phyloP scores from a whole-genome alignment of 495 filamentous ascomycete species.

The Penicillium odoratum region DNA sequence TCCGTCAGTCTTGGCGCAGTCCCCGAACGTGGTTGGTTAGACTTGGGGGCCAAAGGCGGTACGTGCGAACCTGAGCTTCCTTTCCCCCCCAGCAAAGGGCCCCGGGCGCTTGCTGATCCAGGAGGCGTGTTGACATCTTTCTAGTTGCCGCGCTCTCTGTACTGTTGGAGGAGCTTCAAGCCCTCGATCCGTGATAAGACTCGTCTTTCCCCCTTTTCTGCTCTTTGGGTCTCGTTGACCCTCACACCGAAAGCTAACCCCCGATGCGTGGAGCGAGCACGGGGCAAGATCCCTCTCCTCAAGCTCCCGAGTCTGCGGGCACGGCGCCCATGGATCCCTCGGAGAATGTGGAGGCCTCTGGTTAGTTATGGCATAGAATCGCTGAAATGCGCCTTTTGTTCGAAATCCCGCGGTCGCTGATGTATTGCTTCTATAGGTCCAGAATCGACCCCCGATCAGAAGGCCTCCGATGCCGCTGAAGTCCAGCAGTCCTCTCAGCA shows the following conservation, averaged over 20 bases:
- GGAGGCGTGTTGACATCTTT: constrained; percentile 36
- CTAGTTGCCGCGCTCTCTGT: constrained; percentile 25
- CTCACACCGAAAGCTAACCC: constrained; percentile 18
- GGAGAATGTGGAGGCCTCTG: constrained; percentile 23
- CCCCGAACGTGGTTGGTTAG: constrained; percentile 18
- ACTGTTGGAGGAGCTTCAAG: constrained; percentile 11
- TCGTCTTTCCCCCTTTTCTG: constrained; percentile 8
- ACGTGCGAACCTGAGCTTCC: constrained; percentile 23
- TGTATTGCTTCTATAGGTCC: constrained; percentile 25
- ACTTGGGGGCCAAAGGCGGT: constrained; percentile 28
- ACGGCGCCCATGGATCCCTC: constrained; percentile 42
- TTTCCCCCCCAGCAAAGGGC: constrained; percentile 9
- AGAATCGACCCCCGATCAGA: constrained; percentile 31
- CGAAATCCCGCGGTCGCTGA: constrained; percentile 13
- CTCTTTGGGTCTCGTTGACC: constrained; percentile 9
- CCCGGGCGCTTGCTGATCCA: constrained; percentile 34
- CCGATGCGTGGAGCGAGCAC: constrained; percentile 42
- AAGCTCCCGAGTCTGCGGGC: constrained; percentile 32
- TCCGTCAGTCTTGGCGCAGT: constrained; percentile 13
- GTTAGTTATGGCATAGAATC: constrained; percentile 16
- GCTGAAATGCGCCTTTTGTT: not conserved
- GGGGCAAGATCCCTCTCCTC: constrained; percentile 35
- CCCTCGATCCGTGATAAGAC: constrained; percentile 1
- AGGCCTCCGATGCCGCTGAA: constrained; percentile 28
- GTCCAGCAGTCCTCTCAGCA: constrained; percentile 27